A percentile compares a stretch with the other conserved stretches of the same genome.
phyloP scores from a whole-genome alignment of 305 asterid species.

The Fraxinus ornus region DNA sequence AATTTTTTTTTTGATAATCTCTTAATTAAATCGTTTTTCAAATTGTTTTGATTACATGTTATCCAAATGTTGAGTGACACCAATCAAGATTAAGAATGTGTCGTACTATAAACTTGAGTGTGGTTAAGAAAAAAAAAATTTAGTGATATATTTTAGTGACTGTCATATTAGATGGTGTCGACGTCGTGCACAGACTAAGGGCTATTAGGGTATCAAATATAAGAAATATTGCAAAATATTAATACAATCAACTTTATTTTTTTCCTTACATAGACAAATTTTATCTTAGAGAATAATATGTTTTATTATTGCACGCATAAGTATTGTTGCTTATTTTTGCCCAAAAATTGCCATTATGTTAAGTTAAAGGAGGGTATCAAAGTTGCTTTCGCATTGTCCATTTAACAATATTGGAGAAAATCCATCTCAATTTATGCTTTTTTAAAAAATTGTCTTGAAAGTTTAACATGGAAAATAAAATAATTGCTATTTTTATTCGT shows the following conservation, averaged over 20 bases:
- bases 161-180: background rate
- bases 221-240: background rate
- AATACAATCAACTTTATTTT: background rate
- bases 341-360: conserved; percentile 15
- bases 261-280: background rate
- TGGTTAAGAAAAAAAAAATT: background rate
- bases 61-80: background rate
- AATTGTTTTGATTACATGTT: background rate
- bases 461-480: background rate
- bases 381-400: background rate
- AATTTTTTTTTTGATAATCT: background rate
- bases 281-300: background rate
- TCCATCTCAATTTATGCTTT: background rate
- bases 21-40: background rate
- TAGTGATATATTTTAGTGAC: background rate
- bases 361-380: conserved; percentile 36
- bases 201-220: background rate
- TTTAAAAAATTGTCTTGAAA: background rate
- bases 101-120: background rate
- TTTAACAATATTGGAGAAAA: background rate
- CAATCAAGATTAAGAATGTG: background rate
- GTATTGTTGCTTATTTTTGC: conserved; percentile 1
- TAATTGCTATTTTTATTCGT: background rate
- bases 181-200: background rate
- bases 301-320: background rate